Conservation (phyloP, 495 filamentous ascomycete species). For the Penicillium coprophilum region DNA sequence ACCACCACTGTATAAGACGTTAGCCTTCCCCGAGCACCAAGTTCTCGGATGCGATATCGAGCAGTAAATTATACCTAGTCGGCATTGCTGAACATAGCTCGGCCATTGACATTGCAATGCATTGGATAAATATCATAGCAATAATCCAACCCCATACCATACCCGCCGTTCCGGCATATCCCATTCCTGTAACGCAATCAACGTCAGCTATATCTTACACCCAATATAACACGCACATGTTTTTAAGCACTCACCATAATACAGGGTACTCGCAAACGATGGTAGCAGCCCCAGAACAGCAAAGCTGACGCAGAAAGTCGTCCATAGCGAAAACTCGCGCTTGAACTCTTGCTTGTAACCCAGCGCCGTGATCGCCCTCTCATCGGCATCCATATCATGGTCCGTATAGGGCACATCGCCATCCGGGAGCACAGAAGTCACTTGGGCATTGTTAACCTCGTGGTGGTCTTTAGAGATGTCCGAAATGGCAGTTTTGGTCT, state of each 20-base stretch:
- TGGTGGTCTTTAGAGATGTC: conserved; percentile 23
- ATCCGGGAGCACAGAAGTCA: conserved; percentile 66
- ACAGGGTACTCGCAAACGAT: conserved; percentile 71
- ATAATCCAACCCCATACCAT: conserved; percentile 85
- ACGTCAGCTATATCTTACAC: conserved; percentile 15
- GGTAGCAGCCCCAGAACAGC: conserved; percentile 73
- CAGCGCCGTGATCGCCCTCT: conserved; percentile 66
- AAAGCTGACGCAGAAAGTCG: conserved; percentile 77
- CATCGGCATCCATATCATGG: conserved; percentile 57
- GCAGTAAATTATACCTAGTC: conserved; percentile 46
- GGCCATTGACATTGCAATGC: conserved; percentile 66
- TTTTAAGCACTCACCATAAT: conserved; percentile 52
- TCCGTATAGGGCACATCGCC: conserved; percentile 61
- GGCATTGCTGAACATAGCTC: conserved; percentile 69
- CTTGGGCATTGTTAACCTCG: conserved; percentile 52
- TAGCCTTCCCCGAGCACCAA: conserved; percentile 14
- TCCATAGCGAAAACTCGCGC: conserved; percentile 80
- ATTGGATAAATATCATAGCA: conserved; percentile 73
- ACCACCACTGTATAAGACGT: conserved; percentile 55
- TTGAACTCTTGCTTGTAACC: conserved; percentile 83
- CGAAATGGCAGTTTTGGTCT: conserved; percentile 18
- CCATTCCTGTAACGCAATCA: conserved; percentile 52
- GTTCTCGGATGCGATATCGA: background rate
- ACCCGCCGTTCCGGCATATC: conserved; percentile 77
- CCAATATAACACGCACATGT: background rate